Evolutionary conservation across 257 asterid species (phyloP).

Genomic region (Buddleja alternifolia): DNA sequence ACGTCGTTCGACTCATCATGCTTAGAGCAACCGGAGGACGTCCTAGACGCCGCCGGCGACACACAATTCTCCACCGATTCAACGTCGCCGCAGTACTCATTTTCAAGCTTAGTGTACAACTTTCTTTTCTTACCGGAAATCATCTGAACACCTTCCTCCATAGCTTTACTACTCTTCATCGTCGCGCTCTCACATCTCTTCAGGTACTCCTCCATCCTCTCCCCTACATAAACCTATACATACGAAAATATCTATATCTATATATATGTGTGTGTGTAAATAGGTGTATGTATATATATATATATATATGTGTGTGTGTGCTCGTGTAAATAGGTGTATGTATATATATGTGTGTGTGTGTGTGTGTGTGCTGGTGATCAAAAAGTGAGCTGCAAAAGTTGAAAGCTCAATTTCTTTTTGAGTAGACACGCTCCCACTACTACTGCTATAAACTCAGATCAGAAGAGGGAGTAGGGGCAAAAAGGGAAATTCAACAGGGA

Average conservation of each 20-base stretch:
- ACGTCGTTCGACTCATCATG: slow-evolving; percentile 39
- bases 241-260: background rate
- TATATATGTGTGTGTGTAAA: slow-evolving; percentile 14
- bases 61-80: slow-evolving; percentile 42
- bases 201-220: slow-evolving; percentile 42
- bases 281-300: background rate
- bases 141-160: slow-evolving; percentile 48
- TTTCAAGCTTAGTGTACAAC: slow-evolving; percentile 31
- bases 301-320: background rate
- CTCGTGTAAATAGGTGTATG: background rate
- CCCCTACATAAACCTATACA: slow-evolving; percentile 21
- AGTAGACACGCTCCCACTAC: slow-evolving; percentile 27
- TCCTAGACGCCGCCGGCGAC: slow-evolving; percentile 52
- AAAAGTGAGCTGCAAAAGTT: slow-evolving; percentile 40
- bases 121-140: slow-evolving; percentile 60
- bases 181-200: slow-evolving; percentile 40
- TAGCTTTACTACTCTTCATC: slow-evolving; percentile 27
- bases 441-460: slow-evolving; percentile 34
- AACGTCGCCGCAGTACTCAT: slow-evolving; percentile 27
- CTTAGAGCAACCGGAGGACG: slow-evolving; percentile 32
- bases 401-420: slow-evolving; percentile 40
- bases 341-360: background rate
- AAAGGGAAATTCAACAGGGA: slow-evolving; percentile 21
- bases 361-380: slow-evolving; percentile 28
- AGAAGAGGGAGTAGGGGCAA: slow-evolving; percentile 44